These are phyloP conservation scores for Austroboletus novae-zelandiae DNA, from an alignment of 1,284 basidiomycete species.

Conservation along the genomic window DNA sequence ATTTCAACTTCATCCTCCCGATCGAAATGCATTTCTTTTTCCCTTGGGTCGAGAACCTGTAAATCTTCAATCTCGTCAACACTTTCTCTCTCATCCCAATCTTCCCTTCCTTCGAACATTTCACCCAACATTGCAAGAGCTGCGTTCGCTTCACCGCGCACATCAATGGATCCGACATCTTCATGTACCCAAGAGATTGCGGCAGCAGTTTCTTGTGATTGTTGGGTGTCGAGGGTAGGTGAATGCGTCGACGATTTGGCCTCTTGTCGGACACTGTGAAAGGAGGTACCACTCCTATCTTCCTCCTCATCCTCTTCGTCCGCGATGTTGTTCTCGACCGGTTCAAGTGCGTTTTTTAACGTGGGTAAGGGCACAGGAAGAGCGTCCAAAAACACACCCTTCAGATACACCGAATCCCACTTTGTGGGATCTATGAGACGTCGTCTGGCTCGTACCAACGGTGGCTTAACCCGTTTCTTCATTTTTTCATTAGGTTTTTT, in stretches of 20 bases:
- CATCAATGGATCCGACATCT: slow-evolving; percentile 27
- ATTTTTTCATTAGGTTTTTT: slow-evolving; percentile 21
- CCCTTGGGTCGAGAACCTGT: slow-evolving; percentile 16
- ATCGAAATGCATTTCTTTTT: not conserved
- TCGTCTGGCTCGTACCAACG: slow-evolving; percentile 15
- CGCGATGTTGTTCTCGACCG: not conserved
- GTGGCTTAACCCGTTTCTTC: slow-evolving; percentile 30
- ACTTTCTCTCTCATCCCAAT: slow-evolving; percentile 56
- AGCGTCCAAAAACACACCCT: slow-evolving; percentile 59
- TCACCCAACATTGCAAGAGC: slow-evolving; percentile 49
- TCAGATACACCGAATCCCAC: slow-evolving; percentile 65
- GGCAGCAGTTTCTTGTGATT: not conserved
- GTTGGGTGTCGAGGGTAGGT: not conserved
- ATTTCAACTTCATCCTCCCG: slow-evolving; percentile 12
- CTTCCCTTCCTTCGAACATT: slow-evolving; percentile 47
- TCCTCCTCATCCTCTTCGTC: slow-evolving; percentile 3
- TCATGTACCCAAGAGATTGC: not conserved
- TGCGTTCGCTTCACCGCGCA: slow-evolving; percentile 45
- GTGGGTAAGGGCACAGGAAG: slow-evolving; percentile 20
- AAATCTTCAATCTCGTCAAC: slow-evolving; percentile 51
- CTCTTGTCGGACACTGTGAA: too few relatives aligned
- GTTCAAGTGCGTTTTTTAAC: slow-evolving; percentile 4
- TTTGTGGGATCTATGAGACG: slow-evolving; percentile 63
- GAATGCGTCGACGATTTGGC: too few relatives aligned
- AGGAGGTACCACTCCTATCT: too few relatives aligned